phyloP scores from a whole-genome alignment of 2,329 filamentous ascomycete genomes.

The Tolypocladium inflatum region DNA sequence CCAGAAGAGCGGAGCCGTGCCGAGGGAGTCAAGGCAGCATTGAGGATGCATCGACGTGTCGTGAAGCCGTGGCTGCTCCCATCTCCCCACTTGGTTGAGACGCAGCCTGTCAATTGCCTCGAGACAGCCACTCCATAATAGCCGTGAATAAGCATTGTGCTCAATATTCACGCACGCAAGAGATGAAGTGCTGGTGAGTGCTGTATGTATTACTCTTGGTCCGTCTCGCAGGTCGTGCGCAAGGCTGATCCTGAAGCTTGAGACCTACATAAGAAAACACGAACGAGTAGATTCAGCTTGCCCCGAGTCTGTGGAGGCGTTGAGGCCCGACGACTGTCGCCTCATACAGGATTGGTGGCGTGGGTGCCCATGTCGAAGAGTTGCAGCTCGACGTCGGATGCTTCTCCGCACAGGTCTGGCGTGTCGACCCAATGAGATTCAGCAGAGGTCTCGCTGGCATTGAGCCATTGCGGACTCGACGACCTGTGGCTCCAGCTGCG shows the following conservation, averaged over 20 bases:
- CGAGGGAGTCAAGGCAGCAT: neutral
- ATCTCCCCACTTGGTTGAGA: neutral
- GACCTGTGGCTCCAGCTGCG: too few relatives aligned
- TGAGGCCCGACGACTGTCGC: neutral
- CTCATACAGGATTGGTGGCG: neutral
- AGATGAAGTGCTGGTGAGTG: neutral
- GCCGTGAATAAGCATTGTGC: neutral
- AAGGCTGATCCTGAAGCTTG: neutral
- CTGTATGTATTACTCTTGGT: neutral
- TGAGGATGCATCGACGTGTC: neutral
- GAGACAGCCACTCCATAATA: neutral
- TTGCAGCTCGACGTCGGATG: neutral
- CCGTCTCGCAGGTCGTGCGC: neutral
- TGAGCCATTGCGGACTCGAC: neutral
- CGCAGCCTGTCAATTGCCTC: neutral
- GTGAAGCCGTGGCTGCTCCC: neutral
- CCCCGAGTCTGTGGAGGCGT: neutral
- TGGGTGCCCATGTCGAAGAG: neutral
- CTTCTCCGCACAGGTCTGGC: neutral
- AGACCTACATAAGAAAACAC: neutral
- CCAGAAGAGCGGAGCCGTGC: neutral
- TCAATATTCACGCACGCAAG: neutral
- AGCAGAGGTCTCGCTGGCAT: neutral
- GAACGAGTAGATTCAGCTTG: neutral
- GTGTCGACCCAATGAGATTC: neutral